Base-by-base conservation (phyloP, 768 basidiomycete species). In the Boletus rubescentipes region DNA sequence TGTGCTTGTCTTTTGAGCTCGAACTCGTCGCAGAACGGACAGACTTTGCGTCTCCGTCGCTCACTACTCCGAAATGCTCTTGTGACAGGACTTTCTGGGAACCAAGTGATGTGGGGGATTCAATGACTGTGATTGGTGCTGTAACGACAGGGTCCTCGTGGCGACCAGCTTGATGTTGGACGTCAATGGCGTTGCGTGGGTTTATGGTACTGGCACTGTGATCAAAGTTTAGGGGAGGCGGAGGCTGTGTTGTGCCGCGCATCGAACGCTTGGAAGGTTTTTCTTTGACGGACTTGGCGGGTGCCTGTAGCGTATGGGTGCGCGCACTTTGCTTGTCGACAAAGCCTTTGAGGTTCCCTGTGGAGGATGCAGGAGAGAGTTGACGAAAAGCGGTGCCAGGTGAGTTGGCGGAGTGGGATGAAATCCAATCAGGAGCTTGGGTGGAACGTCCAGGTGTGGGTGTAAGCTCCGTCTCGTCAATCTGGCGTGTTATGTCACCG, bases 301-400 rank as follows among this genome's bases (percentile, higher is more conserved):
- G 45, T 2, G 52, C 10, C n/a, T 47, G 54, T 20, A 34, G 32
- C 6, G 51, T 12, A 14, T 23, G 16, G 37, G 62, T 10, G 10
- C 48, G 62, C 0, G 37, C 1, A 2, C 10, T 21, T 16, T 58
- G 66, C 42, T 57, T 68, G 51, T 66, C 66, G 36, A 72, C 49
- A 18, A 64, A 59, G 23, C 57, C 61, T 46, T 36, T 70, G 49
- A 70, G 60, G 55, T 70, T 70, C 1, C 66, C 69, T 2, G 68
- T 65, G 6, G 69, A 70, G 2, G 69, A 70, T 0, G 70, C 68
- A 6, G 70, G 70, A 5, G 70, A 55, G 21, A 70, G 65, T 29
- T 64, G 66, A 11, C 51, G 69, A 14, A 55, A 20, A 21, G 62
- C 49, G 3, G 49, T 5, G 18, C 26, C 3, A 1, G 63, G 55